Evolutionary conservation across 352 stramenopile genomes (phyloP).

Genomic region (Phytophthora hibernalis): DNA sequence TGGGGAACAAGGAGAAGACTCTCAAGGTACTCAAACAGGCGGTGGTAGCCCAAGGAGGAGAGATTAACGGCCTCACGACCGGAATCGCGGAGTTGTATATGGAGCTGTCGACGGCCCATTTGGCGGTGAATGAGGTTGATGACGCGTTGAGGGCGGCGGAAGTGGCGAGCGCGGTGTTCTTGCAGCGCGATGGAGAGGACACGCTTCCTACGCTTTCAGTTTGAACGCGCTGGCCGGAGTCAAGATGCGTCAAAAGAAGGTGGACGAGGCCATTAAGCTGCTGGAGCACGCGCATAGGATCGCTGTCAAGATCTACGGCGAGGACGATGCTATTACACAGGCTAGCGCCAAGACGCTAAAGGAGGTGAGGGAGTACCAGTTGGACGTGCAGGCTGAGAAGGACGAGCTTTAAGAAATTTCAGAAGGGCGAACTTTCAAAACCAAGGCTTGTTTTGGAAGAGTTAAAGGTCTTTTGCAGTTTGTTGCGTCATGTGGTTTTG

Average conservation of each 20-base stretch:
- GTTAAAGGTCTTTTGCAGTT: not conserved
- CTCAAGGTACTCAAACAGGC: constrained; percentile 65
- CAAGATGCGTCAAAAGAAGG: constrained; percentile 69
- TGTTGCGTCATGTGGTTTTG: not conserved
- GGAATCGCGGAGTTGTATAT: constrained; percentile 84
- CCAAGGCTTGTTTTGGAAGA: not conserved
- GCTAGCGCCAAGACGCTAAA: constrained; percentile 69
- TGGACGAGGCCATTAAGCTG: constrained; percentile 63
- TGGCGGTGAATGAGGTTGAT: constrained; percentile 51
- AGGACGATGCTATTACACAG: constrained; percentile 65
- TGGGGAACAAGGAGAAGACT: constrained; percentile 60
- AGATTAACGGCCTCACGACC: constrained; percentile 71
- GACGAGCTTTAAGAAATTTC: constrained; percentile 45
- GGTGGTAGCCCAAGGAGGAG: constrained; percentile 55
- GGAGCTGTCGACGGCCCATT: constrained; percentile 65
- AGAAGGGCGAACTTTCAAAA: not conserved
- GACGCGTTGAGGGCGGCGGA: constrained; percentile 48
- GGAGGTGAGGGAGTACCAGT: constrained; percentile 66
- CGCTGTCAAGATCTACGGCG: constrained; percentile 69
- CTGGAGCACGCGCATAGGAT: constrained; percentile 76
- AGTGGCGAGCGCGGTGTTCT: constrained; percentile 60
- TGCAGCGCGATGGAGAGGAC: constrained; percentile 68
- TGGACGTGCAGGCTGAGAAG: constrained; percentile 46
- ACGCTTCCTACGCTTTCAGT: constrained; percentile 81
- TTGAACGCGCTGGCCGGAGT: constrained; percentile 85